These are phyloP conservation scores for Vitis amurensis DNA, from an alignment of 164 flowering plant species.

Conservation along the genomic window DNA sequence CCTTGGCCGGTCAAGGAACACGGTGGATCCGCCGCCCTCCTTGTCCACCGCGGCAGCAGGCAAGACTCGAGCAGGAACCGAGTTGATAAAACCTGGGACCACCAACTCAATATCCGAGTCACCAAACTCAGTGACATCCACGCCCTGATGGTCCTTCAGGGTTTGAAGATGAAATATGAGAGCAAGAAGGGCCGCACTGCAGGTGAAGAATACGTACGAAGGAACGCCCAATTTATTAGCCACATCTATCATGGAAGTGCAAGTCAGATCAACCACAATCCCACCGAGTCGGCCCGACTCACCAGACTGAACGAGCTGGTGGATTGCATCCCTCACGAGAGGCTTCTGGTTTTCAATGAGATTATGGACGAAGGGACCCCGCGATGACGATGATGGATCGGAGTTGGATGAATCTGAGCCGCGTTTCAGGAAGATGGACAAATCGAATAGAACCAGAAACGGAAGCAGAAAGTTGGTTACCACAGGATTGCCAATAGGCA, in stretches of 20 bases:
- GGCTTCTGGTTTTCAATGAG: conserved; percentile 4
- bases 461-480: not conserved
- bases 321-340: not conserved
- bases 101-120: not conserved
- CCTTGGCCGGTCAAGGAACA: not conserved
- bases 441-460: not conserved
- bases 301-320: not conserved
- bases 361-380: not conserved
- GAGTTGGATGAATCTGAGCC: not conserved
- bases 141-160: not conserved
- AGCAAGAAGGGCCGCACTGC: conserved; percentile 15
- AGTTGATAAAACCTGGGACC: not conserved
- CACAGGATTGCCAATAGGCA: not conserved
- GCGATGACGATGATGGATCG: too few relatives aligned
- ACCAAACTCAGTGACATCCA: conserved; percentile 10
- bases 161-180: conserved; percentile 8
- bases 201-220: conserved; percentile 14
- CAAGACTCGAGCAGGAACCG: not conserved
- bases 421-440: not conserved
- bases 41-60: not conserved
- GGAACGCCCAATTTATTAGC: conserved; percentile 1
- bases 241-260: conserved; percentile 20
- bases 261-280: conserved; percentile 21
- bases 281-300: conserved; percentile 10
- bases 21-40: not conserved